A percentile compares a stretch with the other conserved stretches of the same genome.
These are phyloP conservation scores for Kalaharituber pfeilii DNA, from an alignment of 2,329 filamentous ascomycete genomes.

Conservation along the genomic window DNA sequence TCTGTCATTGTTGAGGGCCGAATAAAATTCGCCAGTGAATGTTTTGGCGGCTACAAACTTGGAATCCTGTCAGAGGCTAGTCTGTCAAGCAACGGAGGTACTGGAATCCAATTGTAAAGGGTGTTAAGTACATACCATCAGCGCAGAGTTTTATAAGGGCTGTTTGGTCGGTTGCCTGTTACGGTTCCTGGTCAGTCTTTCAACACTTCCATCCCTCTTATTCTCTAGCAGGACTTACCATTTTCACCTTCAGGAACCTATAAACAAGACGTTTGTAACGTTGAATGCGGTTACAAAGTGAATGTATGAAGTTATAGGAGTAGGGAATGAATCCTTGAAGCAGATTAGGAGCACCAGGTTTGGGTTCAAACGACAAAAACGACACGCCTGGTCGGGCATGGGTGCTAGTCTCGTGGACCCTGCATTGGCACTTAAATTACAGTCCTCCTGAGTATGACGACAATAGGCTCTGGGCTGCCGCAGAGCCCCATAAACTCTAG, in stretches of 20 bases:
- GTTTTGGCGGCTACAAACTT: constrained; percentile 40
- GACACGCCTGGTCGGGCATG: not conserved
- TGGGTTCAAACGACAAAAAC: not conserved
- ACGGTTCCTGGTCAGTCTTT: not conserved
- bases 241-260: too few relatives aligned
- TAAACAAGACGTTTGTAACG: not conserved
- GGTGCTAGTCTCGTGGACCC: not conserved
- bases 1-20: constrained; percentile 45
- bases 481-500: not conserved
- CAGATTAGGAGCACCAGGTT: not conserved
- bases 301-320: not conserved
- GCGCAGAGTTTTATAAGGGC: not conserved
- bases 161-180: not conserved
- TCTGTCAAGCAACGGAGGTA: too few relatives aligned
- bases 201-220: not conserved
- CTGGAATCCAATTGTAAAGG: too few relatives aligned
- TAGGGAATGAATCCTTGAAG: not conserved
- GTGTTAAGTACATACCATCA: not conserved
- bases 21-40: constrained; percentile 61
- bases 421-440: not conserved
- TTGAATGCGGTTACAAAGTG: not conserved
- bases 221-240: not conserved
- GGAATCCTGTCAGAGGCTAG: too few relatives aligned
- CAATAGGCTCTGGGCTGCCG: not conserved
- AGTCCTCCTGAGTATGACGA: not conserved